A percentile compares a stretch with the other conserved stretches of the same genome.
These are phyloP conservation scores for Stemphylium vesicarium DNA, from an alignment of 2,329 filamentous ascomycete species.

Conservation along the genomic window DNA sequence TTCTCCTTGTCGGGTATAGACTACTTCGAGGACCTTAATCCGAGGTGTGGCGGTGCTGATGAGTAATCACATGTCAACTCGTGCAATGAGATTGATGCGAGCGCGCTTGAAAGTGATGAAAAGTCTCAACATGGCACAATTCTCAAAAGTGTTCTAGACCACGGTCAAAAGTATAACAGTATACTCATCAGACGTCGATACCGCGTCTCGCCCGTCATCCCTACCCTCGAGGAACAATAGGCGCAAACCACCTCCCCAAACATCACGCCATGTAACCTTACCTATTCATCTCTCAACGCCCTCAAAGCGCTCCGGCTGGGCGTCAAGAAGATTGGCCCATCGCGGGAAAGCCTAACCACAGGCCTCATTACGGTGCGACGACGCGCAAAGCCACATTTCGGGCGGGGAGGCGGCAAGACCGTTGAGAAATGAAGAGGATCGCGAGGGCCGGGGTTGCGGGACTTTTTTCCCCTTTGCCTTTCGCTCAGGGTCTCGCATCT, in stretches of 20 bases:
- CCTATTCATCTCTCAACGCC: neutral
- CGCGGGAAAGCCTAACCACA: neutral
- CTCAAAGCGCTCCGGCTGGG: neutral
- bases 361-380: neutral
- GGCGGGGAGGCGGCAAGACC: neutral
- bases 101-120: no score
- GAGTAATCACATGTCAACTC: no score
- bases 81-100: no score
- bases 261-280: neutral
- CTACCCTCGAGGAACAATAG: neutral
- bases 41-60: no score
- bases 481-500: neutral
- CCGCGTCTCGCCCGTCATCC: neutral
- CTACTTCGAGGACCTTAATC: no score
- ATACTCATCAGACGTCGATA: no score
- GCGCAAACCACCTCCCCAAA: neutral
- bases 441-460: neutral
- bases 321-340: neutral
- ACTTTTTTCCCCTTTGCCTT: no score
- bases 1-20: no score
- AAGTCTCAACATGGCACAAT: neutral
- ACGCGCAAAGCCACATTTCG: neutral
- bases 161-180: neutral
- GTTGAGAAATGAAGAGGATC: neutral
- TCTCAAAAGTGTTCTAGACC: neutral